Evolutionary conservation across 139 green algal species (phyloP).

Genomic region (Chlamydomonas urium): DNA sequence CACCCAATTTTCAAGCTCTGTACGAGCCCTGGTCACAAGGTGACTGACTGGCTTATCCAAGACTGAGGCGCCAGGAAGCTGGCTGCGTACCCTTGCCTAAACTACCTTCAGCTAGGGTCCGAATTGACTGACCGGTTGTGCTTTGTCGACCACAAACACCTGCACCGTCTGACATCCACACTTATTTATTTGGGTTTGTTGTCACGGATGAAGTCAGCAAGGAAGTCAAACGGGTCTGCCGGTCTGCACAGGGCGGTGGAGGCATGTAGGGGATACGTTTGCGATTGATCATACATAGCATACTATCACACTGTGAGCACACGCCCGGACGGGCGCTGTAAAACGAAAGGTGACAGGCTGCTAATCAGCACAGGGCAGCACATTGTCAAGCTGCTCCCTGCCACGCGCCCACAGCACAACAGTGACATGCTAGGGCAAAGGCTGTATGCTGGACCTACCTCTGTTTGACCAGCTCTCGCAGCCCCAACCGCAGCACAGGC

Average conservation of each 20-base stretch:
- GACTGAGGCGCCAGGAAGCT: too few species aligned
- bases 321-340: neutral
- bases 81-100: too few species aligned
- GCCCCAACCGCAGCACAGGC: slow-evolving; percentile 1
- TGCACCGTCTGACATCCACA: too few species aligned
- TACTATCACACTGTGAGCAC: neutral
- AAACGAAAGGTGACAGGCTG: neutral
- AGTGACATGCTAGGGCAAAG: neutral
- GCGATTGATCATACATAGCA: neutral
- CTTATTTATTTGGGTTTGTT: slow-evolving; percentile 12
- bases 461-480: slow-evolving; percentile 2
- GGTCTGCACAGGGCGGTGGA: neutral
- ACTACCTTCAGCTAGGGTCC: too few species aligned
- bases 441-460: neutral
- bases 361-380: neutral
- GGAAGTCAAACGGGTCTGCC: slow-evolving; percentile 4
- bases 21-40: too few species aligned
- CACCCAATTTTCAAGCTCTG: too few species aligned
- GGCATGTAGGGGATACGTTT: neutral
- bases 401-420: neutral
- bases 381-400: too few species aligned
- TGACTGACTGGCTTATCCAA: too few species aligned
- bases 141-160: too few species aligned
- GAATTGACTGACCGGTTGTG: too few species aligned
- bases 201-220: neutral